Evolutionary conservation across 306 rosid species (phyloP), one percentile per base, ranked within the genome.

Genomic region (Phaseolus lunatus): DNA sequence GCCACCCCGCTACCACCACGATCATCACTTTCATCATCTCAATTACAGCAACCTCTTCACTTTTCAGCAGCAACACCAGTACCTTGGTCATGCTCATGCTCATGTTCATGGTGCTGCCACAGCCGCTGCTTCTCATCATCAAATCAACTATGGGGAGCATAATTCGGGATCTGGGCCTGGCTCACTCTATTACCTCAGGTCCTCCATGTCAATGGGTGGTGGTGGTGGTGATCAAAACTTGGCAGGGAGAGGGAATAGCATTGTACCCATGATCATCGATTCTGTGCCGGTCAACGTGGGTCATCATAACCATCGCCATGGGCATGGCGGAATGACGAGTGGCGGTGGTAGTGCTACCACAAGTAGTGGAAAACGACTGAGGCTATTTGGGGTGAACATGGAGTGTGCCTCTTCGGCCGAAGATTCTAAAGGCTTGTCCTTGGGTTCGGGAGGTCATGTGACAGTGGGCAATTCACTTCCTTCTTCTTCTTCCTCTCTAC

Each of bases 321-420:
- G 70, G 10, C 10, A 41, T 2, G 71, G 71, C 2, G 33, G n/a
- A 48, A 24, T 10, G 14, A 44, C 9, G 16, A 71, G 48, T 9
- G 57, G 7, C n/a, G 68, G 14, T 39, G 31, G 1, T 24, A 18
- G 0, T 39, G 15, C 45, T 19, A 12, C 18, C 3, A 33, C 7
- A 24, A 29, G 62, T 7, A 9, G 80, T 0, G 81, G 81, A 16
- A 89, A 86, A 57, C 56, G 87, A 63, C 84, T 92, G 3, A 85
- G 97, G 81, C 91, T 92, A 59, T 92, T 92, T 75, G 97, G 97
- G 23, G 96, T 92, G 49, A 90, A 92, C 86, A 90, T 92, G 96
- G 96, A 92, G 81, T 92, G 86, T 72, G 81, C 77, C 47, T 52
- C 83, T 18, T 44, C 48, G 1, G 53, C 43, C 1, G 85, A 84